Conservation (phyloP, 306 rosid species). For the Cucurbita ficifolia region DNA sequence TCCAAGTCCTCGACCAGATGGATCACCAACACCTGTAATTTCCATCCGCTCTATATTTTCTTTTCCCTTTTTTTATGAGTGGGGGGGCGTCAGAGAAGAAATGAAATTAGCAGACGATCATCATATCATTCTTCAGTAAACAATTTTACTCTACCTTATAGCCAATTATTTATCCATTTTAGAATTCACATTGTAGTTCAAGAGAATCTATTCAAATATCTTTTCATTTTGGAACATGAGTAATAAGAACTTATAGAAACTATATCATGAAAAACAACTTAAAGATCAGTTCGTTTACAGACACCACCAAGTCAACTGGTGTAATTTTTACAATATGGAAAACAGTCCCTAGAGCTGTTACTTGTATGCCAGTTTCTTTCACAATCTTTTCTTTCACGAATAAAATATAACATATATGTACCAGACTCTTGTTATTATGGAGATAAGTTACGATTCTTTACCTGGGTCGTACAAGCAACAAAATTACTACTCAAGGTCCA, state of each 20-base stretch:
- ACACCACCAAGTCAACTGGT: background rate
- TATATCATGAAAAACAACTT: background rate
- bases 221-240: background rate
- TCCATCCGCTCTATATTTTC: conserved; percentile 90
- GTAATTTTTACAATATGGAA: background rate
- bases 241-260: background rate
- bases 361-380: background rate
- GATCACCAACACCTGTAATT: conserved; percentile 96
- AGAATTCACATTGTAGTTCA: background rate
- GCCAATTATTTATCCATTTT: background rate
- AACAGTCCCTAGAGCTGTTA: background rate
- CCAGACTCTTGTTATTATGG: background rate
- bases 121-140: background rate
- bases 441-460: conserved; percentile 13
- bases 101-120: background rate
- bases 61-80: conserved; percentile 40
- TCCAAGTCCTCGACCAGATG: conserved; percentile 92
- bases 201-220: background rate
- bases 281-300: background rate
- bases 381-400: background rate
- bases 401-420: background rate
- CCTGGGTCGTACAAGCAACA: conserved; percentile 88
- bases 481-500: conserved; percentile 97
- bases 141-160: background rate
- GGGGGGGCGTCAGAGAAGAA: background rate